Evolutionary conservation across 352 stramenopile genomes (phyloP).

Genomic region (Elongisporangium anandrum): DNA sequence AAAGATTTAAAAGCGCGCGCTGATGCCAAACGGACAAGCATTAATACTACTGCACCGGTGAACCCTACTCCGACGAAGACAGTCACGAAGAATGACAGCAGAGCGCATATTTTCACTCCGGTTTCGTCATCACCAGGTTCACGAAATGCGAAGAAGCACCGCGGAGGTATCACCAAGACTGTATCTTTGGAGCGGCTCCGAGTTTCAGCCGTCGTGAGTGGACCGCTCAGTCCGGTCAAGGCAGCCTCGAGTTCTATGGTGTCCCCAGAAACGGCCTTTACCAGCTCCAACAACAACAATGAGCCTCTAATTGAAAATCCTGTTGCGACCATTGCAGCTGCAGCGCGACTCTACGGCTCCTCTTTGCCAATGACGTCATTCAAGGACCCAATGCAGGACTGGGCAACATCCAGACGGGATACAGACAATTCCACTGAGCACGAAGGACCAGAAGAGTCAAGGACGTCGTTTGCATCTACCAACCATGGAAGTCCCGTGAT

Average conservation of each 20-base stretch:
- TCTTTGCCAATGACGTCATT: neutral
- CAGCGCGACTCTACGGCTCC: constrained; percentile 25
- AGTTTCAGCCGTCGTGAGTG: neutral
- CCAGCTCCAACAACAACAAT: neutral
- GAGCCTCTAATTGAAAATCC: neutral
- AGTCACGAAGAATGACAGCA: neutral
- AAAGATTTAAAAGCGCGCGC: constrained; percentile 21
- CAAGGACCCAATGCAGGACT: neutral
- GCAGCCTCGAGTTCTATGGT: too few species aligned
- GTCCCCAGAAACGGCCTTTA: neutral
- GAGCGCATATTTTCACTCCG: neutral
- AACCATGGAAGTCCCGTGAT: neutral
- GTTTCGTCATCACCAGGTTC: constrained; percentile 2
- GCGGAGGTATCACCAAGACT: constrained; percentile 1
- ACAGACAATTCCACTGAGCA: constrained; percentile 9
- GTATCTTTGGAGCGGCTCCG: constrained; percentile 1
- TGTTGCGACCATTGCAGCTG: constrained; percentile 23
- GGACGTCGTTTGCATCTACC: constrained; percentile 7
- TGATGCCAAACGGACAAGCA: constrained; percentile 7
- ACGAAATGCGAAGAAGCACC: neutral
- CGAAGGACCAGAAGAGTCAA: constrained; percentile 4
- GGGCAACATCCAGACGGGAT: constrained; percentile 9
- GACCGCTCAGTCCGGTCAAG: neutral
- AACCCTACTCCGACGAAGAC: neutral
- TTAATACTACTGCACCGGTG: neutral